phyloP scores from a whole-genome alignment of 805 yeast genomes.

The Diddensiella transvaalensis region DNA sequence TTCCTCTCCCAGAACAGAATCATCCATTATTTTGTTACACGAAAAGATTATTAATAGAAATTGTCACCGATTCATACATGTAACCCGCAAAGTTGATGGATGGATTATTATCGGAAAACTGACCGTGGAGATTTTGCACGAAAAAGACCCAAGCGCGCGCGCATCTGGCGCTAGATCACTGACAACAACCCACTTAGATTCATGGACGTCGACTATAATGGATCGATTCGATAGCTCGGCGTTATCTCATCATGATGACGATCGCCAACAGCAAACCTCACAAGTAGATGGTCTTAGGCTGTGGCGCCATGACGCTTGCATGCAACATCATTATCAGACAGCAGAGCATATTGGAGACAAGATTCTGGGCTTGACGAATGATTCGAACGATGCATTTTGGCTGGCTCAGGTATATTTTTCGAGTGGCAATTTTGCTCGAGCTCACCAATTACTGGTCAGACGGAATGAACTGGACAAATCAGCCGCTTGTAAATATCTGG shows the following conservation, averaged over 20 bases:
- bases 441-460: slow-evolving; percentile 62
- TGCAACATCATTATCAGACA: slow-evolving; percentile 86
- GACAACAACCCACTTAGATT: no score
- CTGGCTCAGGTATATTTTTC: slow-evolving; percentile 83
- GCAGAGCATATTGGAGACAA: slow-evolving; percentile 93
- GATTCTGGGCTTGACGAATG: slow-evolving; percentile 73
- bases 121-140: no score
- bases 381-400: slow-evolving; percentile 95
- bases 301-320: slow-evolving; percentile 91
- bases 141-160: no score
- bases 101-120: no score
- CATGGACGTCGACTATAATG: background rate
- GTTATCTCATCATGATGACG: slow-evolving; percentile 4
- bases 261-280: slow-evolving; percentile 44
- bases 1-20: background rate
- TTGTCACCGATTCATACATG: no score
- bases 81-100: no score
- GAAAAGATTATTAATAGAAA: no score
- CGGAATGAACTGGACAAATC: slow-evolving; percentile 53
- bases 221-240: slow-evolving; percentile 17
- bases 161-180: no score
- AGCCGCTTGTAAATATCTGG: slow-evolving; percentile 75
- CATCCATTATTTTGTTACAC: no score
- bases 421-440: slow-evolving; percentile 73
- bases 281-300: slow-evolving; percentile 81